These are phyloP conservation scores for Blastobotrys capitulatus DNA, from an alignment of 1,139 yeast species.

Conservation along the genomic window DNA sequence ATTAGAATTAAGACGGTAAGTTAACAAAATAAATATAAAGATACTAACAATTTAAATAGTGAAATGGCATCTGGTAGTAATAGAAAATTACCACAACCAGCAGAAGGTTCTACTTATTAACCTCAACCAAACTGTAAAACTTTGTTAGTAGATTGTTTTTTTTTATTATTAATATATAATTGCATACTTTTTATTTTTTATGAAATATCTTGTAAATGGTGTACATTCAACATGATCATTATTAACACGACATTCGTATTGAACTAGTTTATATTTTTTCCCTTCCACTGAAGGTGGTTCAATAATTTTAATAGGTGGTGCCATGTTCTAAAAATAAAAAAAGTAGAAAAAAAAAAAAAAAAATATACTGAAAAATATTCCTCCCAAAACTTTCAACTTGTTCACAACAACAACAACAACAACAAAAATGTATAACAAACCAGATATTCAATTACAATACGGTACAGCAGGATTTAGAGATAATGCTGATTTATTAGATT, in stretches of 20 bases:
- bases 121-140: conserved; percentile 39
- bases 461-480: conserved; percentile 98
- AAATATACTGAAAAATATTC: background rate
- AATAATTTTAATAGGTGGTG: conserved; percentile 24
- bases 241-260: conserved; percentile 32
- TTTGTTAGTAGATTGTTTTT: background rate
- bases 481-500: conserved; percentile 63
- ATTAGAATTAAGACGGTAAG: conserved; percentile 60
- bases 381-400: background rate
- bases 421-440: conserved; percentile 4
- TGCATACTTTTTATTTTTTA: background rate
- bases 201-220: conserved; percentile 19
- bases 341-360: background rate
- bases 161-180: too few relatives aligned
- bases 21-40: conserved; percentile 2
- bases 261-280: conserved; percentile 33
- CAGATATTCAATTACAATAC: conserved; percentile 45
- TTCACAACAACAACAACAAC: background rate
- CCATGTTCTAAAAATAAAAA: conserved; percentile 15
- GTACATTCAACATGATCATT: conserved; percentile 22
- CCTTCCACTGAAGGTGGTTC: conserved; percentile 5
- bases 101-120: conserved; percentile 73
- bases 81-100: conserved; percentile 83
- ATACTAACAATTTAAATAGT: conserved; percentile 19
- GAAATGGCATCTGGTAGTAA: conserved; percentile 83